A percentile compares a stretch with the other conserved stretches of the same genome.
phyloP scores from a whole-genome alignment of 2,329 filamentous ascomycete genomes.

The Aureobasidium zeae region DNA sequence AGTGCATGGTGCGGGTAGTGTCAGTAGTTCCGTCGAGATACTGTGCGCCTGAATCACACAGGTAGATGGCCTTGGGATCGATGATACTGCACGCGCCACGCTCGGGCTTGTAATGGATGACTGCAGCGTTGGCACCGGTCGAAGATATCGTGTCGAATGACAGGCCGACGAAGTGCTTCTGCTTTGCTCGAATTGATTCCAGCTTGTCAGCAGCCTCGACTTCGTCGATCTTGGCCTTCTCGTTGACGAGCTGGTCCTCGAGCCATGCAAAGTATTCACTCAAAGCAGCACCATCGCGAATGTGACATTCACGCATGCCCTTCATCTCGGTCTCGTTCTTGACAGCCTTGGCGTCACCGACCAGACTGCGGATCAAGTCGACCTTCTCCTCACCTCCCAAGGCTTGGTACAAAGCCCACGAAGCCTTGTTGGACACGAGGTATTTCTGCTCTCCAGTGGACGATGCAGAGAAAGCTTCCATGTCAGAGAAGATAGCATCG shows the following conservation, averaged over 20 bases:
- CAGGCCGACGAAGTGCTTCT: constrained; percentile 72
- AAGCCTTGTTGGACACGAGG: constrained; percentile 77
- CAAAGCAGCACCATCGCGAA: constrained; percentile 84
- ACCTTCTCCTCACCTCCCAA: constrained; percentile 78
- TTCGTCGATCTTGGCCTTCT: constrained; percentile 70
- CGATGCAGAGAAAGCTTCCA: constrained; percentile 49
- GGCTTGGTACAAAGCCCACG: constrained; percentile 82
- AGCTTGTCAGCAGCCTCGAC: constrained; percentile 88
- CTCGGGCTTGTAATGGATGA: constrained; percentile 94
- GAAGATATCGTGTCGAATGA: constrained; percentile 96
- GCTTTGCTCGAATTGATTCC: constrained; percentile 60
- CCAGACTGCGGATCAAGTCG: constrained; percentile 76
- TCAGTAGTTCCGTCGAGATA: constrained; percentile 94
- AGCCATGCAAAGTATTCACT: constrained; percentile 95
- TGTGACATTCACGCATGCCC: constrained; percentile 89
- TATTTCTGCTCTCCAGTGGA: constrained; percentile 51
- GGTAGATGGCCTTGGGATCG: constrained; percentile 76
- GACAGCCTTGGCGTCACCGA: constrained; percentile 84
- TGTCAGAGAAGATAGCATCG: constrained; percentile 67
- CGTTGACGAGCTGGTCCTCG: constrained; percentile 71
- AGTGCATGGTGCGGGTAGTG: constrained; percentile 87
- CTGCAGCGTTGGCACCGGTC: constrained; percentile 80
- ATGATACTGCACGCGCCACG: constrained; percentile 71
- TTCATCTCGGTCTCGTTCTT: constrained; percentile 86
- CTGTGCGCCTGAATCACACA: constrained; percentile 96